Evolutionary conservation across 1,139 yeast genomes (phyloP), one percentile per base, ranked within the genome.

Genomic region (Ashbya aceris): DNA sequence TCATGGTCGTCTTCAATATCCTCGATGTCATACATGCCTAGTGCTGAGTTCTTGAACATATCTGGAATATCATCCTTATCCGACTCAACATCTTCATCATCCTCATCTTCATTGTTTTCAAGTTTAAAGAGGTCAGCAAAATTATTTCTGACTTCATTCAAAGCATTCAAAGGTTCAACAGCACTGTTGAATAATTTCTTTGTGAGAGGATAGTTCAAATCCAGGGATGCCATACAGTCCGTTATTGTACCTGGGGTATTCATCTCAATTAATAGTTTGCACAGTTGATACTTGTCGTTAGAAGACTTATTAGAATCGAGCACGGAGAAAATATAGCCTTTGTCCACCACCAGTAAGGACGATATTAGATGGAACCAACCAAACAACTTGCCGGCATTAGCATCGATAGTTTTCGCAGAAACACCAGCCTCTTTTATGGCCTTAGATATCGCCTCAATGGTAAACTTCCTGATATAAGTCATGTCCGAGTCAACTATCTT

Each of bases 1-100:
- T 69, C 76, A 17, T 67, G 76, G 38, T 82, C 89, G 41, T 81
- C 79, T 48, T 80, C 86, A 33, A 77, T 73, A 41, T 83, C 94
- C 29, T 71, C 82, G 40, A 84, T 79, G 53, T 89, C 96, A 58
- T 83, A 89, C 95, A 89, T 87, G 2, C 96, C 96, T 40, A 89
- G 69, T 0, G 96, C 85, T 0, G 96, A 87, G 58, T 89, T 86
- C 41, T 82, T 71, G 62, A 87, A 80, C 55, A 89, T 69, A 58
- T 87, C 94, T 0, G 95, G 89, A 0, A 87, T 76, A 43, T 84
- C 94, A 39, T 83, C 93, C 39, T 76, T 70, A 30, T 72, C 77
- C 31, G 71, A 68, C 29, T 77, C 85, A 35, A 80, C 93, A 5
- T 70, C 77, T n/a, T 67, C 77, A 10, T 72, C 73, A 40, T 73